Evolutionary conservation across 2,329 filamentous ascomycete genomes (phyloP).

Genomic region (Tolypocladium capitatum): DNA sequence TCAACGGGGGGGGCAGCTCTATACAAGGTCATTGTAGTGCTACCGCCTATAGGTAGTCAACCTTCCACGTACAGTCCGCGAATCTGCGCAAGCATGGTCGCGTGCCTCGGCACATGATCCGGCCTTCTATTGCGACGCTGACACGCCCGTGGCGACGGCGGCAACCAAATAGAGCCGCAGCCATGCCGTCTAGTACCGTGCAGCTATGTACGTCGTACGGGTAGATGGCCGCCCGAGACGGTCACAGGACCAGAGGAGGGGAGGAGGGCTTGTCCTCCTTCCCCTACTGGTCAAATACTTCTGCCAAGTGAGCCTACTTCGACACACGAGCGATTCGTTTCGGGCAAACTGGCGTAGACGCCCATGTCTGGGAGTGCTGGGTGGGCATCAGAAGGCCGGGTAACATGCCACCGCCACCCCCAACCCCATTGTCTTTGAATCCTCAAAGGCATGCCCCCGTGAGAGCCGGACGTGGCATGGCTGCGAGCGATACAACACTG

Average conservation of each 20-base stretch:
- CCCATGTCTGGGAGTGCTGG: too few species aligned
- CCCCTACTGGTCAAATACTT: not conserved
- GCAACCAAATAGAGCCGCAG: not conserved
- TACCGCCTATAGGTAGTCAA: too few species aligned
- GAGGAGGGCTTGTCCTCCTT: not conserved
- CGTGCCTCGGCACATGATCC: not conserved
- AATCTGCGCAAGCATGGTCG: not conserved
- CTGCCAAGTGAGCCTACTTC: not conserved
- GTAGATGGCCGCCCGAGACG: not conserved
- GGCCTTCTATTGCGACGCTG: not conserved
- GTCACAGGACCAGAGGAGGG: not conserved
- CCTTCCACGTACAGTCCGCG: too few species aligned
- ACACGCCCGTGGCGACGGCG: not conserved
- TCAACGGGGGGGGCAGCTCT: too few species aligned
- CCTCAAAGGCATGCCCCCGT: not conserved
- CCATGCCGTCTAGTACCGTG: not conserved
- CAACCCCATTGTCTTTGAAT: not conserved
- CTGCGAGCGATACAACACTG: not conserved
- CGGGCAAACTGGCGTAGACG: not conserved
- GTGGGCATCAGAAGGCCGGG: not conserved
- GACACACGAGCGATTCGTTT: not conserved
- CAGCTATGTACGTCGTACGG: not conserved
- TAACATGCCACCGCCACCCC: conserved; percentile 2
- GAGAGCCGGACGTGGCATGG: not conserved
- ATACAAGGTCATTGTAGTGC: too few species aligned